Conservation (phyloP, 495 filamentous ascomycete species). For the Penicillium waksmanii region DNA sequence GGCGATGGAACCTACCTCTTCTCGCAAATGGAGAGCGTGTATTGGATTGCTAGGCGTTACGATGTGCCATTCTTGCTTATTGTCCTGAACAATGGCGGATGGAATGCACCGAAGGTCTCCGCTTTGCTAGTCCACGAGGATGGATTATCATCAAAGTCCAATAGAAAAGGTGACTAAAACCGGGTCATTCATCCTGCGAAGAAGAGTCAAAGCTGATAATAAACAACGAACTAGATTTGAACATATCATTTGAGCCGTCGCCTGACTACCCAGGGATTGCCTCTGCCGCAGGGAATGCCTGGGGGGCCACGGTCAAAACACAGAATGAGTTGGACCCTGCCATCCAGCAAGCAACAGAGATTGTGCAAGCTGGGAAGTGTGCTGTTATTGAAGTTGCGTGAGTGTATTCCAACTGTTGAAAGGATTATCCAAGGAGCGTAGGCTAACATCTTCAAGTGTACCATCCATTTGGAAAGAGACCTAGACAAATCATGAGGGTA, state of each 20-base stretch:
- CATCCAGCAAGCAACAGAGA: constrained; percentile 13
- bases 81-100: constrained; percentile 82
- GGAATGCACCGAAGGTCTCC: constrained; percentile 76
- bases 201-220: not conserved
- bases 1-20: constrained; percentile 90
- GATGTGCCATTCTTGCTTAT: constrained; percentile 87
- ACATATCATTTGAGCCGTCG: constrained; percentile 77
- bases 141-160: constrained; percentile 43
- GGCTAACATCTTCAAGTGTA: constrained; percentile 16
- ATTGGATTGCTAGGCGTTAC: constrained; percentile 86
- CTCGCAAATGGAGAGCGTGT: constrained; percentile 78
- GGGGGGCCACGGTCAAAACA: constrained; percentile 22
- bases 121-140: constrained; percentile 75
- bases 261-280: constrained; percentile 88
- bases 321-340: constrained; percentile 18
- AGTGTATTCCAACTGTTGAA: constrained; percentile 6
- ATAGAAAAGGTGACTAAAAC: constrained; percentile 19
- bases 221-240: constrained; percentile 50
- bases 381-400: constrained; percentile 30
- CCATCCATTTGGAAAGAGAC: constrained; percentile 28
- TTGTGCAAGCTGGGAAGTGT: constrained; percentile 21
- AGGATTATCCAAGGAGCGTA: not conserved
- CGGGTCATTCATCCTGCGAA: not conserved
- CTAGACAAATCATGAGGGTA: not conserved
- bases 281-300: constrained; percentile 61